phyloP scores from a whole-genome alignment of 164 flowering plant species.

The Tetracentron sinense region DNA sequence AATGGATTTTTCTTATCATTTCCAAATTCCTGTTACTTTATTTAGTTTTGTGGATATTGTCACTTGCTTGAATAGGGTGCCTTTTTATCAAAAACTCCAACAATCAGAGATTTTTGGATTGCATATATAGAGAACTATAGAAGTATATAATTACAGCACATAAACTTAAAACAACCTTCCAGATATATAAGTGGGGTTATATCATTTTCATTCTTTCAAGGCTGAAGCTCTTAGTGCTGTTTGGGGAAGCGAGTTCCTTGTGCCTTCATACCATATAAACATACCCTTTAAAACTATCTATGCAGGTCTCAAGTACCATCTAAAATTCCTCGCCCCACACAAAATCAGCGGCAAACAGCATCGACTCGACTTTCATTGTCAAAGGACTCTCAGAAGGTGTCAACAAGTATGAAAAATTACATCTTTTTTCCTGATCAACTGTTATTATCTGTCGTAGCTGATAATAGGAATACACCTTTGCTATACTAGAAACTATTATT shows the following conservation, averaged over 20 bases:
- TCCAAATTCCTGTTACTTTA: background rate
- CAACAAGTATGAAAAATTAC: conserved; percentile 18
- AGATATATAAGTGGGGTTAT: background rate
- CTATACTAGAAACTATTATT: too few relatives aligned
- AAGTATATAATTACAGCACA: background rate
- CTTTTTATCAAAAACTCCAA: background rate
- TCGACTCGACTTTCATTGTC: conserved; percentile 8
- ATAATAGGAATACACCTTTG: background rate
- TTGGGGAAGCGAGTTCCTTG: background rate
- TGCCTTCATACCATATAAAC: background rate
- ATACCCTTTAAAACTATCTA: too few relatives aligned
- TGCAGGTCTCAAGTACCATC: conserved; percentile 23
- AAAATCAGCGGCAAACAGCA: conserved; percentile 14
- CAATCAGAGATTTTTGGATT: background rate
- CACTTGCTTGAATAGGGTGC: background rate
- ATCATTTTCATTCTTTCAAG: background rate
- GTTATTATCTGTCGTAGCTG: background rate
- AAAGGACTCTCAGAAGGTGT: conserved; percentile 11
- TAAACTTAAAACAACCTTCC: background rate
- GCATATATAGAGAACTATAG: too few relatives aligned
- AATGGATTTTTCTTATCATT: background rate
- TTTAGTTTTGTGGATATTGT: background rate
- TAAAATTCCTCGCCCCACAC: conserved; percentile 27
- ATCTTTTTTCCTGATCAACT: background rate
- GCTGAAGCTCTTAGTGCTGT: background rate